phyloP scores from a whole-genome alignment of 1,284 basidiomycete species.

The Blastosporella zonata region DNA sequence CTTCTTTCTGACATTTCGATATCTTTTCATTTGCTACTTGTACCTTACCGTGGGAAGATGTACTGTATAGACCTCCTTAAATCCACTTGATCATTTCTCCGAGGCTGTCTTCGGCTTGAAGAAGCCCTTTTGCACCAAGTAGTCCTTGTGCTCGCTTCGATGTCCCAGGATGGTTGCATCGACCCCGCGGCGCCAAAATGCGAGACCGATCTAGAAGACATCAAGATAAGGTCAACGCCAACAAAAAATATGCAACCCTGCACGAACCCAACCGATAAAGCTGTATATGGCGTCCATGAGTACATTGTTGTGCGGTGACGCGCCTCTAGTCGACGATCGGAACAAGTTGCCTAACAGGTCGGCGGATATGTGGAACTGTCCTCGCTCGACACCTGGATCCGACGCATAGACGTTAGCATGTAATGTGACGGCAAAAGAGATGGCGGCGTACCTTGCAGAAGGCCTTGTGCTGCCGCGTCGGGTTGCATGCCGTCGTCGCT shows the following conservation, averaged over 20 bases:
- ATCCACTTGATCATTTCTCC: slow-evolving; percentile 3
- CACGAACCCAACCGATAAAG: slow-evolving; percentile 40
- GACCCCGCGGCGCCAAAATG: slow-evolving; percentile 51
- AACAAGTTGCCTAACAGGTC: slow-evolving; percentile 72
- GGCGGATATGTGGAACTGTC: slow-evolving; percentile 75
- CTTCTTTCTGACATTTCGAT: slow-evolving; percentile 57
- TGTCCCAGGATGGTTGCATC: slow-evolving; percentile 46
- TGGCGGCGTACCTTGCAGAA: slow-evolving; percentile 58
- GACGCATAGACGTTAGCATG: neutral
- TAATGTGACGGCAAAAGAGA: neutral
- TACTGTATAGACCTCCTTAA: slow-evolving; percentile 1
- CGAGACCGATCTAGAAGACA: slow-evolving; percentile 38
- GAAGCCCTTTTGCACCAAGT: slow-evolving; percentile 37
- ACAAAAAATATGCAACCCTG: slow-evolving; percentile 5
- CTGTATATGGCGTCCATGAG: slow-evolving; percentile 50
- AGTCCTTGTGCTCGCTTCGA: slow-evolving; percentile 44
- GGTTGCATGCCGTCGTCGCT: slow-evolving; percentile 66
- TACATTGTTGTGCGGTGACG: slow-evolving; percentile 62
- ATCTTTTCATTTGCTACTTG: slow-evolving; percentile 9
- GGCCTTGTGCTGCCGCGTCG: slow-evolving; percentile 59
- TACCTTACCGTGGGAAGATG: neutral
- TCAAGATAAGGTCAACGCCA: neutral
- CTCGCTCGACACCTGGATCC: slow-evolving; percentile 58
- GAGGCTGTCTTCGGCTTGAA: slow-evolving; percentile 18
- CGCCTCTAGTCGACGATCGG: slow-evolving; percentile 65